Conservation (phyloP, 2,329 filamentous ascomycete genomes). For the Aspergillus fructus region DNA sequence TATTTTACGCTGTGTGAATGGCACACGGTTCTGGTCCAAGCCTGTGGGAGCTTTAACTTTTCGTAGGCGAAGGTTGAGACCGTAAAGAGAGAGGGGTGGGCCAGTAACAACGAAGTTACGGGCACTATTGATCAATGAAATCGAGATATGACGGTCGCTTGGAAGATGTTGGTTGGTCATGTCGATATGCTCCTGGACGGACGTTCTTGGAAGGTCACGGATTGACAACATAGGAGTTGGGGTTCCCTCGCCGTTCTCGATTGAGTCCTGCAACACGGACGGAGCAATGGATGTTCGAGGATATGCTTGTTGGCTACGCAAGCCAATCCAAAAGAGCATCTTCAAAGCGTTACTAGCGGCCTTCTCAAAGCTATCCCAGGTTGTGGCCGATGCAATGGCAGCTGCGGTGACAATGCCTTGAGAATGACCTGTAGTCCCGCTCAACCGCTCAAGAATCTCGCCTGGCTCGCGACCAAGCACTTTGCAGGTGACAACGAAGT, state of each 20-base stretch:
- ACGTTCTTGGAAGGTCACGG: conserved; percentile 80
- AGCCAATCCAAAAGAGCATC: conserved; percentile 97
- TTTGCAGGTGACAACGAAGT: conserved; percentile 93
- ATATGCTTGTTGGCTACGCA: conserved; percentile 95
- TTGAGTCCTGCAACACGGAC: conserved; percentile 84
- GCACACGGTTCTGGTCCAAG: conserved; percentile 89
- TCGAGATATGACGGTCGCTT: conserved; percentile 85
- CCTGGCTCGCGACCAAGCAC: conserved; percentile 87
- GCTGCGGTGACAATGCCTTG: conserved; percentile 94
- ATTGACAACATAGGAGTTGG: conserved; percentile 98
- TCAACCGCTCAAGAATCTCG: conserved; percentile 77
- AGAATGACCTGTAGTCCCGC: conserved; percentile 91
- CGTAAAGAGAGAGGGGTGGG: conserved; percentile 92
- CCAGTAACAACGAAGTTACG: conserved; percentile 96
- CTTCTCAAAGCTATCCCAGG: conserved; percentile 88
- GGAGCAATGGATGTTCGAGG: conserved; percentile 92
- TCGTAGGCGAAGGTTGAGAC: conserved; percentile 88
- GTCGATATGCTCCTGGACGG: conserved; percentile 95
- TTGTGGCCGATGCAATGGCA: conserved; percentile 83
- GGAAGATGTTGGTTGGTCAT: conserved; percentile 96
- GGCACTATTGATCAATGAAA: conserved; percentile 94
- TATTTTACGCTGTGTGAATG: conserved; percentile 92
- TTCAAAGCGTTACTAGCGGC: conserved; percentile 78
- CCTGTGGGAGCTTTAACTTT: conserved; percentile 99
- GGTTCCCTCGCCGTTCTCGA: conserved; percentile 89